Evolutionary conservation across 805 yeast species (phyloP).

Genomic region (Ogataea siamensis): DNA sequence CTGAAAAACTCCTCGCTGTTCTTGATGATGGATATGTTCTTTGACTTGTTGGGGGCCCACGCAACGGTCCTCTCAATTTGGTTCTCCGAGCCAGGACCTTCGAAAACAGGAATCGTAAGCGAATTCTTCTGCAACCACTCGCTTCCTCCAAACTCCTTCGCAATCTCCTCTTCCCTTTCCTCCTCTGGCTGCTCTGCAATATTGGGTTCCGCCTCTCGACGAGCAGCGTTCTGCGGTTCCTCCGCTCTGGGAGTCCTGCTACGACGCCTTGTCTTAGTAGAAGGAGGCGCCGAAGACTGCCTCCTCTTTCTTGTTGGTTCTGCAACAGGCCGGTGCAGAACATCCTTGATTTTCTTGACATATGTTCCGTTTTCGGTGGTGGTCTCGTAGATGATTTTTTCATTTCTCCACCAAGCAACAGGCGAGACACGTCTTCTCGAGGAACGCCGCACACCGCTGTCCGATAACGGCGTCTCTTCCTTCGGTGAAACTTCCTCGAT

Average conservation of each 20-base stretch:
- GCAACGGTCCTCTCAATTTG: slow-evolving; percentile 52
- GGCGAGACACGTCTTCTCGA: slow-evolving; percentile 66
- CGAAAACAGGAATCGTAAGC: slow-evolving; percentile 47
- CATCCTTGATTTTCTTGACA: slow-evolving; percentile 56
- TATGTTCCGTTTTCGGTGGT: slow-evolving; percentile 45
- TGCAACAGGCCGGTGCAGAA: slow-evolving; percentile 49
- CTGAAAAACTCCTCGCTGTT: slow-evolving; percentile 53
- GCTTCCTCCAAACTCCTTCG: slow-evolving; percentile 39
- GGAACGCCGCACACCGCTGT: slow-evolving; percentile 47
- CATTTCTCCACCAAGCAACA: slow-evolving; percentile 82
- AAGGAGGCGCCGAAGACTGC: slow-evolving; percentile 15
- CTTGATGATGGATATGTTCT: slow-evolving; percentile 39
- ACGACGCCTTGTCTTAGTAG: slow-evolving; percentile 15
- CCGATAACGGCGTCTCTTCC: slow-evolving; percentile 2
- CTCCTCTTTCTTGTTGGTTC: slow-evolving; percentile 16
- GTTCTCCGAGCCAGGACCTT: slow-evolving; percentile 47
- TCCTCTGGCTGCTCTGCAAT: slow-evolving; percentile 32
- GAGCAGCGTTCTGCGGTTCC: slow-evolving; percentile 23
- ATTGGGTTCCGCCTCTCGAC: not conserved
- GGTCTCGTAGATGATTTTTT: slow-evolving; percentile 59
- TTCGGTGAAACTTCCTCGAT: slow-evolving; percentile 5
- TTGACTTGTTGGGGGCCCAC: slow-evolving; percentile 58
- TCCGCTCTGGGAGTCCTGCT: slow-evolving; percentile 19
- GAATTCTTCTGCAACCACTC: slow-evolving; percentile 50
- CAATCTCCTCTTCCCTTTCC: slow-evolving; percentile 38